Conservation (phyloP, 1,284 basidiomycete species). For the Erythrobasidium hasegawianum region DNA sequence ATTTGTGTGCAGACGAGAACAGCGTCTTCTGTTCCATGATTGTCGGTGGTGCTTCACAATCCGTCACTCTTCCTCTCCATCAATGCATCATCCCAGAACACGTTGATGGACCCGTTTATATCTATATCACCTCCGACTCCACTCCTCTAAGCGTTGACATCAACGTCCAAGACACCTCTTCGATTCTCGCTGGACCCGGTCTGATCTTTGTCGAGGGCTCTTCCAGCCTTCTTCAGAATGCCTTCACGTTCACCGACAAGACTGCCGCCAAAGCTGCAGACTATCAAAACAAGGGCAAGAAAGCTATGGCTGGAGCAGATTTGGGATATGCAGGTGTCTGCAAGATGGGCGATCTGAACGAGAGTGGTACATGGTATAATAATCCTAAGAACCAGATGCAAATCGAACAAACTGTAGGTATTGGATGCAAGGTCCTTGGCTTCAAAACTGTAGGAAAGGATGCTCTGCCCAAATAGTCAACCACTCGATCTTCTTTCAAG, state of each 20-base stretch:
- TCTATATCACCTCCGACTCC: conserved; percentile 59
- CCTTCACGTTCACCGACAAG: not conserved
- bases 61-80: conserved; percentile 60
- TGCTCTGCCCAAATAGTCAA: not conserved
- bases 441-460: not conserved
- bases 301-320: not conserved
- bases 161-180: conserved; percentile 58
- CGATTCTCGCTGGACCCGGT: conserved; percentile 64
- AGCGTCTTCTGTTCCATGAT: conserved; percentile 66
- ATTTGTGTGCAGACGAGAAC: conserved; percentile 45
- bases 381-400: not conserved
- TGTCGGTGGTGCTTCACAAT: conserved; percentile 58
- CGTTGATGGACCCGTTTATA: conserved; percentile 62
- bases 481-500: too few relatives aligned
- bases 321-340: not conserved
- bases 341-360: not conserved
- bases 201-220: conserved; percentile 40
- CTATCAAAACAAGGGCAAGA: not conserved
- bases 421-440: not conserved
- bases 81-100: conserved; percentile 61
- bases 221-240: conserved; percentile 36
- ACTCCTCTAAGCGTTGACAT: conserved; percentile 62
- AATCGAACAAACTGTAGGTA: not conserved
- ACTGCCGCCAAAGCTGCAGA: not conserved
- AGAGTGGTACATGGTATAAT: not conserved